Evolutionary conservation across 306 rosid genomes (phyloP), one percentile per base, ranked within the genome.

Genomic region (Malus fusca): DNA sequence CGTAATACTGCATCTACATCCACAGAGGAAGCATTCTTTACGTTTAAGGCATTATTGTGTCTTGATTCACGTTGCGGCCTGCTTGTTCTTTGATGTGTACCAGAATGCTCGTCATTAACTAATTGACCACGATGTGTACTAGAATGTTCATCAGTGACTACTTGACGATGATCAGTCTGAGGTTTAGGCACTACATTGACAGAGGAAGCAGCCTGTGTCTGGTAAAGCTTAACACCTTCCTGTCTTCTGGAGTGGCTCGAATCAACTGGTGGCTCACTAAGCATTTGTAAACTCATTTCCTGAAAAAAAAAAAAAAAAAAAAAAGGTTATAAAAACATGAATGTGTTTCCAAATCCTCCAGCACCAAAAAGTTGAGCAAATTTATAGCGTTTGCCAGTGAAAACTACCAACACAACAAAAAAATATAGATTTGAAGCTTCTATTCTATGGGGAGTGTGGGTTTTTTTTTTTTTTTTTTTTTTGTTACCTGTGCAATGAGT

Each of bases 401-500:
- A 69, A 69, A 48, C 42, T 17, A 48, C 17, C 42, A 48, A 19
- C 25, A 69, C 25, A 69, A 3, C 9, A 17, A 25, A 48, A 69
- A 69, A 19, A 48, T 55, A 30, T 48, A 28, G 44, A 26, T 55
- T 48, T 51, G 2, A 31, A 48, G 74, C 42, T 30, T 70, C 3
- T 19, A 18, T 2, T 31, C 35, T 31, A 31, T 31, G 35, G 35
- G 35, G 35, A 33, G 5, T 15, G 1, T 14, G 35, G 6, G 26
- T 26, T 31, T 31, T 31, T 31, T 46, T 62, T 43, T 31, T 31
- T 4, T 26, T 31, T 31, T 31, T 31, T 46, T 62, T 43, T 31
- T 31, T 4, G 33, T 30, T 86, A 92, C 92, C 90, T 11, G 48
- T 78, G 19, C 58, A 51, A 58, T 67, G 65, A 23, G 68, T 52